A percentile compares a stretch with the other conserved stretches of the same genome.
Evolutionary conservation across 805 yeast genomes (phyloP).

Genomic region (Nakazawaea holstii): DNA sequence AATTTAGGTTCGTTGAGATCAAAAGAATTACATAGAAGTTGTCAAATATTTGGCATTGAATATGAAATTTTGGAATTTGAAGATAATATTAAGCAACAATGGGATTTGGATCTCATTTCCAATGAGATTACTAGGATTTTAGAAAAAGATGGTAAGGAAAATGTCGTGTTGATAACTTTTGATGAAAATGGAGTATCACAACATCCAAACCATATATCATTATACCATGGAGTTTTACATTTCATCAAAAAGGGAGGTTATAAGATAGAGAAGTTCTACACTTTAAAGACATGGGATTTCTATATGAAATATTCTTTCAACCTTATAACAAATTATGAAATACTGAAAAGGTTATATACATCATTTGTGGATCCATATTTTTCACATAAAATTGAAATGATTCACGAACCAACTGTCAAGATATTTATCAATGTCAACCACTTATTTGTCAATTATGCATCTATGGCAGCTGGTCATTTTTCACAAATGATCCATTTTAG

Average conservation of each 20-base stretch:
- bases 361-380: constrained; percentile 3
- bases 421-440: constrained; percentile 34
- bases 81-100: constrained; percentile 64
- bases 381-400: constrained; percentile 5
- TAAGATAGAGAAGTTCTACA: constrained; percentile 15
- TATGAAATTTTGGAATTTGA: constrained; percentile 38
- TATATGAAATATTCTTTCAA: constrained; percentile 45
- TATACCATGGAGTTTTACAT: constrained; percentile 43
- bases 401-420: constrained; percentile 24
- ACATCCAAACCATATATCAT: constrained; percentile 81
- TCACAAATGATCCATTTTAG: constrained; percentile 96
- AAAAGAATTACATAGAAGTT: constrained; percentile 53
- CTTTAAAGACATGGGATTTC: constrained; percentile 27
- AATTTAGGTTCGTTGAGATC: constrained; percentile 64
- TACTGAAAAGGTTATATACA: constrained; percentile 18
- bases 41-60: constrained; percentile 46
- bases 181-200: constrained; percentile 78
- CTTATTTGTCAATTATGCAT: constrained; percentile 42
- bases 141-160: constrained; percentile 14
- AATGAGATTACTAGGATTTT: constrained; percentile 3
- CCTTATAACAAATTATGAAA: constrained; percentile 30
- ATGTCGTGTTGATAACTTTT: constrained; percentile 60
- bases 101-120: constrained; percentile 45
- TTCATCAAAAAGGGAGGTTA: constrained; percentile 21
- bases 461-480: constrained; percentile 78